Percentiles rank a stretch among this genome's conserved stretches.
Conservation (phyloP, 306 rosid genomes). For the Phaseolus lunatus region DNA sequence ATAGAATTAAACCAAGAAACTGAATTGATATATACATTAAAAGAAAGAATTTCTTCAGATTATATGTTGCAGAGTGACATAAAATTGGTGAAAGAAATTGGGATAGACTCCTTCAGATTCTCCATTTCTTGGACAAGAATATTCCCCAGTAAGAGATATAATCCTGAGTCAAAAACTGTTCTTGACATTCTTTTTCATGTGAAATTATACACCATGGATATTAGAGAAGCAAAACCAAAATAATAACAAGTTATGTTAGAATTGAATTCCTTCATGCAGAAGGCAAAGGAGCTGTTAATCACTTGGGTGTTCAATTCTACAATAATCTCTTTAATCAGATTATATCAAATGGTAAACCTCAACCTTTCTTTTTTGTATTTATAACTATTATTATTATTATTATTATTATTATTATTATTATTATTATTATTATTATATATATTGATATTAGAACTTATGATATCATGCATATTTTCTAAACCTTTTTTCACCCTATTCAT, state of each 20-base stretch:
- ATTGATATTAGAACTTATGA: too few species aligned
- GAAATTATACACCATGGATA: not conserved
- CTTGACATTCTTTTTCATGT: not conserved
- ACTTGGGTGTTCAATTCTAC: constrained; percentile 58
- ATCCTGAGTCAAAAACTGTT: not conserved
- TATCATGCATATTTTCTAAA: too few species aligned
- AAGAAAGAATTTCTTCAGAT: too few species aligned
- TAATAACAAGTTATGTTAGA: not conserved
- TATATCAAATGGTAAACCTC: constrained; percentile 51
- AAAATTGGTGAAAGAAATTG: constrained; percentile 55
- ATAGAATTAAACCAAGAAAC: too few species aligned
- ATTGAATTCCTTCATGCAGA: constrained; percentile 28
- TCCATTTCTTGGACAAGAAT: constrained; percentile 64
- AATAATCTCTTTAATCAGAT: constrained; percentile 59
- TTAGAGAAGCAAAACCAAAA: not conserved
- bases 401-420: too few species aligned
- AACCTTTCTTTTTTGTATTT: too few species aligned
- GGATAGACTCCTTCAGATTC: constrained; percentile 62
- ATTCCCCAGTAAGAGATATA: constrained; percentile 52
- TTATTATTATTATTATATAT: too few species aligned
- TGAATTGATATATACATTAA: too few species aligned
- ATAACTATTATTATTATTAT: too few species aligned
- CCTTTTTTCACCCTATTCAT: too few species aligned
- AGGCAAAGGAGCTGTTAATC: constrained; percentile 47
- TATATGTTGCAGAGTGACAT: constrained; percentile 50